These are phyloP conservation scores for Moesziomyces parantarcticus DNA, from an alignment of 1,284 basidiomycete genomes.

Conservation along the genomic window DNA sequence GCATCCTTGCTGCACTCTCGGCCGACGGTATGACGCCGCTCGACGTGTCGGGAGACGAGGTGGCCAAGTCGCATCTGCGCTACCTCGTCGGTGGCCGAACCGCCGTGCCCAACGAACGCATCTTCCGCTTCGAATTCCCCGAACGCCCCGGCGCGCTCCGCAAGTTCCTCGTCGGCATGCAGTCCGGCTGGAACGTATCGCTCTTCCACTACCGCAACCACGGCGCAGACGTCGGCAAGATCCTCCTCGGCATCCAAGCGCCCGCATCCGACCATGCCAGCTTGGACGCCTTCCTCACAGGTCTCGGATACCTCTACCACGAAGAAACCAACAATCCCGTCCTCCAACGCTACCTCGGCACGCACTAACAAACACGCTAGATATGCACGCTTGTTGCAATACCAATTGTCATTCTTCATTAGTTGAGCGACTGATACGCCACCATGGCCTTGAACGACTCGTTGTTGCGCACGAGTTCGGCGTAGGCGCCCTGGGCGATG, in stretches of 20 bases:
- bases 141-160: conserved; percentile 91
- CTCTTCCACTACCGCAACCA: conserved; percentile 98
- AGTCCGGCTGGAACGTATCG: conserved; percentile 90
- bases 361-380: no score
- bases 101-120: conserved; percentile 81
- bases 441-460: conserved; percentile 56
- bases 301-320: conserved; percentile 84
- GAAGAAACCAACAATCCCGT: conserved; percentile 93
- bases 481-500: conserved; percentile 54
- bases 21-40: conserved; percentile 79
- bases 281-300: conserved; percentile 80
- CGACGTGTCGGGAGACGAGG: conserved; percentile 93
- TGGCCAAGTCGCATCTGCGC: conserved; percentile 92
- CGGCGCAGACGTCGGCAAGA: conserved; percentile 72
- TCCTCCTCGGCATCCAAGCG: conserved; percentile 90
- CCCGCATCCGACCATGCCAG: conserved; percentile 72
- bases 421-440: conserved; percentile 49
- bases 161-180: conserved; percentile 79
- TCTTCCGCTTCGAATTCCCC: conserved; percentile 97
- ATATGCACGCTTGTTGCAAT: no score
- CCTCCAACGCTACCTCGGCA: conserved; percentile 78
- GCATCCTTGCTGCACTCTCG: conserved; percentile 72
- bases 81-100: conserved; percentile 83
- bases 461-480: conserved; percentile 32
- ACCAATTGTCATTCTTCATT: no score